These are phyloP conservation scores for Boletus coccyginus DNA, from an alignment of 768 basidiomycete genomes.

Conservation along the genomic window DNA sequence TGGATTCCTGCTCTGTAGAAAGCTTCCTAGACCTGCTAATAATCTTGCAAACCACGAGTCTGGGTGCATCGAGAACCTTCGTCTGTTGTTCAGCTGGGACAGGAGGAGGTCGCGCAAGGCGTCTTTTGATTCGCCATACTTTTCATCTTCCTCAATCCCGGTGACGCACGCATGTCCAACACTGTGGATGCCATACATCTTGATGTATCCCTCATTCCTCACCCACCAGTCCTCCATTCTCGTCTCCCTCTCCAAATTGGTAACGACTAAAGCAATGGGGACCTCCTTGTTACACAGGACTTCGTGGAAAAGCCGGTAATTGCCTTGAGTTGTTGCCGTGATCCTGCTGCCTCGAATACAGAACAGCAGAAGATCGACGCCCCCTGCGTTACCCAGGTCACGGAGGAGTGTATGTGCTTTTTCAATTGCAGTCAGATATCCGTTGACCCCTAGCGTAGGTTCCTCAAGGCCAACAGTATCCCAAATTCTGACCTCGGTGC, in stretches of 20 bases:
- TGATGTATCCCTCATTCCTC: conserved; percentile 26
- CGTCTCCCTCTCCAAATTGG: conserved; percentile 36
- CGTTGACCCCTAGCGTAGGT: conserved; percentile 27
- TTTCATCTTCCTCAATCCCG: conserved; percentile 32
- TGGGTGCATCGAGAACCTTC: conserved; percentile 23
- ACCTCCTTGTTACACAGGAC: conserved; percentile 38
- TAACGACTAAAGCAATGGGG: conserved; percentile 40
- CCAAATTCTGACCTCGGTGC: conserved; percentile 21
- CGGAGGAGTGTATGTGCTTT: conserved; percentile 28
- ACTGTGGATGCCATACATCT: conserved; percentile 25
- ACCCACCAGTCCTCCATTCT: conserved; percentile 38
- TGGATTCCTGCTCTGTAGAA: conserved; percentile 21
- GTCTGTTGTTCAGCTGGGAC: conserved; percentile 8
- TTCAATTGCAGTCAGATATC: conserved; percentile 27
- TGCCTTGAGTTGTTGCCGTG: conserved; percentile 30
- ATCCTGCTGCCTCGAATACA: conserved; percentile 36
- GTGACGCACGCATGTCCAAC: conserved; percentile 43
- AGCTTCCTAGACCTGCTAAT: conserved; percentile 18
- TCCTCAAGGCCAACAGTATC: conserved; percentile 33
- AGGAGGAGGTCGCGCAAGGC: conserved; percentile 21
- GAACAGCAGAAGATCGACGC: conserved; percentile 36
- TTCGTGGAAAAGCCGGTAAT: conserved; percentile 40
- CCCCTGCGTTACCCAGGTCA: conserved; percentile 22
- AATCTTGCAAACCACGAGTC: conserved; percentile 26
- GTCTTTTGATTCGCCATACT: conserved; percentile 34